Evolutionary conservation across 1,284 basidiomycete genomes (phyloP).

Genomic region (Pyrrhoderma noxium): DNA sequence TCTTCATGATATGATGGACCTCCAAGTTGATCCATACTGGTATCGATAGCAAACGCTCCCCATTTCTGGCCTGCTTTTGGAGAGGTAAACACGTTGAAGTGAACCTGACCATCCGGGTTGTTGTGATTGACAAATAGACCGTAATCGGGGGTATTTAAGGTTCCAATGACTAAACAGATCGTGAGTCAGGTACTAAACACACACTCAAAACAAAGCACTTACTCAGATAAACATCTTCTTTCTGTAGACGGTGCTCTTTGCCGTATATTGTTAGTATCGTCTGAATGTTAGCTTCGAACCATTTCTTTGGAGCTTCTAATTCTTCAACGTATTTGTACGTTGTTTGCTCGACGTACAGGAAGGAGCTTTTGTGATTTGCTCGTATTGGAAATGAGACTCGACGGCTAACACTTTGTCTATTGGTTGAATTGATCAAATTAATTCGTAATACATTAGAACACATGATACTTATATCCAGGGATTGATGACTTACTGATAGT

Average conservation of each 20-base stretch:
- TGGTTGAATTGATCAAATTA: slow-evolving; percentile 2
- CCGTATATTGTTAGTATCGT: slow-evolving; percentile 52
- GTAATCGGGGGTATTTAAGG: slow-evolving; percentile 59
- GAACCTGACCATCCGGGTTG: slow-evolving; percentile 56
- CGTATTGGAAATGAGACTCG: slow-evolving; percentile 54
- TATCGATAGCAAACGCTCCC: slow-evolving; percentile 61
- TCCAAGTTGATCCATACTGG: slow-evolving; percentile 28
- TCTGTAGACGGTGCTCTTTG: slow-evolving; percentile 45
- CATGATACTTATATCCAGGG: too few species aligned
- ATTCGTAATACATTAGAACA: neutral
- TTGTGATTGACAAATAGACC: slow-evolving; percentile 63
- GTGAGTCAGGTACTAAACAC: neutral
- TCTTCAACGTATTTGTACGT: slow-evolving; percentile 59
- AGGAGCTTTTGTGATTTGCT: slow-evolving; percentile 56
- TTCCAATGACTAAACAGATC: slow-evolving; percentile 53
- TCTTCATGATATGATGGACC: slow-evolving; percentile 37
- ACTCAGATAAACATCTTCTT: slow-evolving; percentile 68
- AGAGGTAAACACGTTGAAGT: slow-evolving; percentile 60
- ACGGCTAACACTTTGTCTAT: slow-evolving; percentile 41
- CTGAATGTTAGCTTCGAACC: slow-evolving; percentile 67
- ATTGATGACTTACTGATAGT: slow-evolving; percentile 34
- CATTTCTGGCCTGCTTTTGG: slow-evolving; percentile 47
- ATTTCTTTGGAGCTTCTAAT: slow-evolving; percentile 53
- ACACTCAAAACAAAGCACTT: slow-evolving; percentile 24
- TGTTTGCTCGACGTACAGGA: slow-evolving; percentile 60